Conservation (phyloP, 169 alveolate genomes). For the Blepharisma undulans region DNA sequence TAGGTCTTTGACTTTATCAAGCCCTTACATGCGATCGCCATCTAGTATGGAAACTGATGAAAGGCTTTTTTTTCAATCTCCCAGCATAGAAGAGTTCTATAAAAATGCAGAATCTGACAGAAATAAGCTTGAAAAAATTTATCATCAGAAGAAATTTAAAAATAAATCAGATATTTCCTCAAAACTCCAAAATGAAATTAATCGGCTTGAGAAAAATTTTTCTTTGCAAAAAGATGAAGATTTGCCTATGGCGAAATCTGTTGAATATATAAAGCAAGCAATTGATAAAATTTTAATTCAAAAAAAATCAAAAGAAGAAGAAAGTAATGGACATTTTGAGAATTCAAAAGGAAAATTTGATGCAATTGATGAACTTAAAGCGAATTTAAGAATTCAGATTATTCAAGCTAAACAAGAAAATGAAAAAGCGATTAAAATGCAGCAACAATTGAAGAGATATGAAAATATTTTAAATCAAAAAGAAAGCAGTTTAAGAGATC, state of each 20-base stretch:
- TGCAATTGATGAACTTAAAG: neutral
- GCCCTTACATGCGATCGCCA: neutral
- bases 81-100: neutral
- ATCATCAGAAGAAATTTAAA: neutral
- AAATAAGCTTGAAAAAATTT: neutral
- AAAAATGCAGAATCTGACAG: neutral
- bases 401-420: neutral
- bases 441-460: neutral
- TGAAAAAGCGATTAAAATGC: neutral
- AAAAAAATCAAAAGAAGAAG: neutral
- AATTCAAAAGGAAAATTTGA: neutral
- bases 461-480: neutral
- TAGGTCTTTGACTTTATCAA: neutral
- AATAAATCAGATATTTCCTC: neutral
- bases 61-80: neutral
- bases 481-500: neutral
- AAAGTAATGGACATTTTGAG: neutral
- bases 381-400: neutral
- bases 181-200: neutral
- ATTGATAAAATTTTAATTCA: neutral
- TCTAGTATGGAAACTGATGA: neutral
- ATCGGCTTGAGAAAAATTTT: neutral
- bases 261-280: neutral
- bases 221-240: neutral
- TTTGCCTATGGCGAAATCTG: neutral